Conservation (phyloP, 192 early-diverging fungal genomes). For the Coemansia sp. region DNA sequence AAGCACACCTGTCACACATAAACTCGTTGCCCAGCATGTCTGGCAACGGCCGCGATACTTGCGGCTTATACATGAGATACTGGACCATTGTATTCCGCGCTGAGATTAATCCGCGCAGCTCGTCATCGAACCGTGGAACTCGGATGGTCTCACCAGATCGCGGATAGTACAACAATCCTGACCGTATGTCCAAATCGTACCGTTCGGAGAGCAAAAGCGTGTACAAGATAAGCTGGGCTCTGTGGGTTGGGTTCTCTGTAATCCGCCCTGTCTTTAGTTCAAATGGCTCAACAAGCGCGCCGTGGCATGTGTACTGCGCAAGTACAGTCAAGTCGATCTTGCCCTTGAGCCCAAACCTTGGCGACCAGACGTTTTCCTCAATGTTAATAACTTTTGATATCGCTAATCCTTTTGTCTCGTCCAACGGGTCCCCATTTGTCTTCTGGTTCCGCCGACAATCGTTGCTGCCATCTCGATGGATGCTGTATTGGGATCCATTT, state of each 20-base stretch:
- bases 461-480: constrained; percentile 8
- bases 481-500: constrained; percentile 19
- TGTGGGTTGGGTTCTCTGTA: constrained; percentile 63
- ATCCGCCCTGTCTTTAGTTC: constrained; percentile 87
- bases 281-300: constrained; percentile 69
- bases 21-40: constrained; percentile 66
- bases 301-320: constrained; percentile 18
- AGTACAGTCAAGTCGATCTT: constrained; percentile 78
- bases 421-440: neutral
- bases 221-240: constrained; percentile 85
- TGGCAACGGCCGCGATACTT: constrained; percentile 56
- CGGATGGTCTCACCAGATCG: constrained; percentile 64
- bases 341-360: constrained; percentile 90
- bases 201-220: constrained; percentile 82
- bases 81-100: constrained; percentile 74
- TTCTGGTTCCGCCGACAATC: neutral
- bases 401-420: constrained; percentile 26
- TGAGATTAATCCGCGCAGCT: constrained; percentile 73
- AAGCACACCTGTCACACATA: constrained; percentile 69
- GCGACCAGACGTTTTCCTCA: constrained; percentile 92
- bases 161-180: constrained; percentile 79
- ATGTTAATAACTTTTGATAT: constrained; percentile 78
- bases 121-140: constrained; percentile 63
- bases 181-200: constrained; percentile 70
- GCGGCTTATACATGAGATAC: constrained; percentile 38